Evolutionary conservation across 805 yeast genomes (phyloP).

Genomic region (Kodamaea neixiangensis): DNA sequence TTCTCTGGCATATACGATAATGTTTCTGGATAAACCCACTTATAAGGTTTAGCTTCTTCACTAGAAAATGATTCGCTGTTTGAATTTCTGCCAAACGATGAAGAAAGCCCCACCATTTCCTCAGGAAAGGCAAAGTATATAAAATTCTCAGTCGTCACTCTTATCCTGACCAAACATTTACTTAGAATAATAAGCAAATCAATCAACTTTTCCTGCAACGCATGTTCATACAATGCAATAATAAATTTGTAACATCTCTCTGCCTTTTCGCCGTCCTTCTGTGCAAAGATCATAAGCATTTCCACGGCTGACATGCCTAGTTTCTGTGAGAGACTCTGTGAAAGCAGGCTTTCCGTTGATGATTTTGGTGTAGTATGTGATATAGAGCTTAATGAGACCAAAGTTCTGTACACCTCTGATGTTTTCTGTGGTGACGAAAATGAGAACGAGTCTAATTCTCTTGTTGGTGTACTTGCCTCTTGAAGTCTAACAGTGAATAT

Average conservation of each 20-base stretch:
- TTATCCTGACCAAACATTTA: slow-evolving; percentile 54
- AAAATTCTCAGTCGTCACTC: slow-evolving; percentile 47
- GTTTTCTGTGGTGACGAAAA: background rate
- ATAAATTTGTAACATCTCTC: slow-evolving; percentile 30
- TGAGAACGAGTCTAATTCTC: background rate
- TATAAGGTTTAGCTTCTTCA: slow-evolving; percentile 17
- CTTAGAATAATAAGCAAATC: slow-evolving; percentile 48
- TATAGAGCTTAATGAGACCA: slow-evolving; percentile 9
- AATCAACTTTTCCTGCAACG: slow-evolving; percentile 35
- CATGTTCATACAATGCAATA: slow-evolving; percentile 35
- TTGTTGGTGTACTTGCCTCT: background rate
- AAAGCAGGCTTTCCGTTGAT: background rate
- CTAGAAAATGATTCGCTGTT: slow-evolving; percentile 24
- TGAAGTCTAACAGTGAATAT: background rate
- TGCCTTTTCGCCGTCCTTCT: slow-evolving; percentile 28
- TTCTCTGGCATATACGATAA: slow-evolving; percentile 49
- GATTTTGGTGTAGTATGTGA: slow-evolving; percentile 5
- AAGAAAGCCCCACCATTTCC: slow-evolving; percentile 68
- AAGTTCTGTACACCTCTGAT: slow-evolving; percentile 8
- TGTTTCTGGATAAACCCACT: slow-evolving; percentile 66
- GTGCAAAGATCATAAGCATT: slow-evolving; percentile 26
- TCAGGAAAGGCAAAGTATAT: slow-evolving; percentile 53
- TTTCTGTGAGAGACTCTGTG: slow-evolving; percentile 15
- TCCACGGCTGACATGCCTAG: slow-evolving; percentile 28
- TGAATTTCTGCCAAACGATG: slow-evolving; percentile 50